Evolutionary conservation across 345 rosid species (phyloP).

Genomic region (Toxicodendron radicans): DNA sequence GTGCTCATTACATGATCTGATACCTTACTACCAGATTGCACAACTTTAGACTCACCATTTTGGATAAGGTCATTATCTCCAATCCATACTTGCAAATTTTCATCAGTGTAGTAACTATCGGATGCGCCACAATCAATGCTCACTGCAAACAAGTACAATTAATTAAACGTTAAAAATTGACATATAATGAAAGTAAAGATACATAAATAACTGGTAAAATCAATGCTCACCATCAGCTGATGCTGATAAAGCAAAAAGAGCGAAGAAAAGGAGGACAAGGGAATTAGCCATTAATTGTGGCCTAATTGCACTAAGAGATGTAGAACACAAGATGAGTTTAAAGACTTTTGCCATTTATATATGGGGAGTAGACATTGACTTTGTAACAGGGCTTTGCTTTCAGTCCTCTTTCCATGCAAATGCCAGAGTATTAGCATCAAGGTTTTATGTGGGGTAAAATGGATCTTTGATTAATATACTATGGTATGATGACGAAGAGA

Average conservation of each 20-base stretch:
- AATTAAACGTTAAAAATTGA: background rate
- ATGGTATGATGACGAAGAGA: too few relatives aligned
- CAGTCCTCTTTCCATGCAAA: background rate
- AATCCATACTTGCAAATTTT: conserved; percentile 19
- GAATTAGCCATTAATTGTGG: conserved; percentile 20
- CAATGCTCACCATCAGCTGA: conserved; percentile 25
- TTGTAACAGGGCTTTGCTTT: background rate
- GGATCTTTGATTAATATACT: background rate
- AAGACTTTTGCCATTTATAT: background rate
- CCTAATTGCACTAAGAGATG: background rate
- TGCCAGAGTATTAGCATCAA: background rate
- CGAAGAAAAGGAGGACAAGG: conserved; percentile 18
- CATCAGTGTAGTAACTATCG: conserved; percentile 21
- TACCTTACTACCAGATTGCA: conserved; percentile 15
- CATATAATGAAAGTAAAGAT: background rate
- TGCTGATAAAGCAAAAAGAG: conserved; percentile 21
- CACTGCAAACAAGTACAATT: conserved; percentile 17
- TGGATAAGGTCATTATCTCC: conserved; percentile 31
- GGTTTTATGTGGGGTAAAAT: background rate
- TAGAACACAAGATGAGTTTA: background rate
- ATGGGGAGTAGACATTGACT: background rate
- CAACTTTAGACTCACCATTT: conserved; percentile 26
- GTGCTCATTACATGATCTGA: conserved; percentile 24
- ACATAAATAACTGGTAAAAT: background rate
- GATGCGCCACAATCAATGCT: conserved; percentile 42